A percentile compares a stretch with the other conserved stretches of the same genome.
These are phyloP conservation scores for Peronospora belbahrii DNA, from an alignment of 352 stramenopile genomes.

Conservation along the genomic window DNA sequence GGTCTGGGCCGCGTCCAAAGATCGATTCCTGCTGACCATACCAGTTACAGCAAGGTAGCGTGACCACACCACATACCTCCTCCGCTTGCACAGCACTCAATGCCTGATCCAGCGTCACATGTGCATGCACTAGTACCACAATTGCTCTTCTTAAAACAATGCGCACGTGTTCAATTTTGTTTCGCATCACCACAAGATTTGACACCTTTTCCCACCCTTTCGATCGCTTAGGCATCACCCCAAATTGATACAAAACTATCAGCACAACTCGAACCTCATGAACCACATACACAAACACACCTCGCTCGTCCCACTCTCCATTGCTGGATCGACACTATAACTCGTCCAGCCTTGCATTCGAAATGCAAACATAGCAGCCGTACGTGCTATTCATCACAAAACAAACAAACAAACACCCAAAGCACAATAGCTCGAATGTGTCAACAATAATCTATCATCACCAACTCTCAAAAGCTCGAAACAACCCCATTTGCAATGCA, in stretches of 20 bases:
- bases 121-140: slow-evolving; percentile 69
- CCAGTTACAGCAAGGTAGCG: slow-evolving; percentile 80
- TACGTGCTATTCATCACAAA: slow-evolving; percentile 35
- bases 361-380: slow-evolving; percentile 72
- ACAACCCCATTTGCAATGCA: neutral
- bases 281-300: slow-evolving; percentile 3
- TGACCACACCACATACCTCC: slow-evolving; percentile 52
- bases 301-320: slow-evolving; percentile 49
- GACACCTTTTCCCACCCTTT: slow-evolving; percentile 40
- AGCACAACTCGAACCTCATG: neutral
- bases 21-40: slow-evolving; percentile 61
- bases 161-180: slow-evolving; percentile 80
- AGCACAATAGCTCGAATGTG: too few species aligned
- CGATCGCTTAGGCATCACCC: slow-evolving; percentile 27
- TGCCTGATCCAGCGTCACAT: slow-evolving; percentile 70
- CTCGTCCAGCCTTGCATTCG: slow-evolving; percentile 65
- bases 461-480: too few species aligned
- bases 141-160: slow-evolving; percentile 51
- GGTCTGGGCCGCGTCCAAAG: slow-evolving; percentile 39
- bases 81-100: slow-evolving; percentile 57
- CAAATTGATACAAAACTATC: neutral
- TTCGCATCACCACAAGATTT: slow-evolving; percentile 69
- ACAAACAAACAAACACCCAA: neutral
- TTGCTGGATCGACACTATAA: slow-evolving; percentile 72
- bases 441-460: too few species aligned